Evolutionary conservation across 176 grass and related monocot species (phyloP), one percentile per base, ranked within the genome.

Genomic region (Pharus latifolius): DNA sequence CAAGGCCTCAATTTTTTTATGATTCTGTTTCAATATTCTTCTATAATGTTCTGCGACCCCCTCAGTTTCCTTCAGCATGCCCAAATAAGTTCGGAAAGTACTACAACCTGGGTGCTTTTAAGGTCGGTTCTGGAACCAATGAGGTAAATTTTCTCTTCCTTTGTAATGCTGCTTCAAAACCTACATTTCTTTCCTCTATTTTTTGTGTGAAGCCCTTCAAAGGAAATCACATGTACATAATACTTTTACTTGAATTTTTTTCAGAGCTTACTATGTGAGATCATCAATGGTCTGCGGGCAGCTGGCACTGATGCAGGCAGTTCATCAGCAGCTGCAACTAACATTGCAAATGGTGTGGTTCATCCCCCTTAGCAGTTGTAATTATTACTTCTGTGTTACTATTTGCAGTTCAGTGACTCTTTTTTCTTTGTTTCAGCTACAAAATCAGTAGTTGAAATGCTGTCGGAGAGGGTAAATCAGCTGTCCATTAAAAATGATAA

Each of bases 11-110:
- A 63, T 95, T 99, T 78, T 99, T 95, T 56, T 99, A 99, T 17
- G 90, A 99, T 76, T 95, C 96, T 65, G 96, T 99, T 91, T 95
- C 90, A 24, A 91, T 99, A 74, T 99, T 99, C 80, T 99, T 99
- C 78, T 99, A 94, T 63, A 99, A 95, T 50, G 76, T 99, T 72
- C 76, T 99, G 18, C 81, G 74, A 18, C 96, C 96, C 54, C 90
- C 96, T 65, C 90, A 91, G 67, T 91, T 94, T 70, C 82, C 90
- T 60, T 80, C 72, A 27, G 52, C 67, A 43, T 83, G 70, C 74
- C 88, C 96, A 62, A 88, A 74, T 81, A 99, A 99, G 73, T 58
- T 88, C 72, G 87, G 95, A 58, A 95, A 83, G 60, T 91, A 86
- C 80, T 84, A 80, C 56, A 84, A 91, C 77, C 70, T 86, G 49